Percentiles rank a stretch among this genome's conserved stretches.
These are phyloP conservation scores for Quercus lobata DNA, from an alignment of 331 rosid genomes.

Conservation along the genomic window DNA sequence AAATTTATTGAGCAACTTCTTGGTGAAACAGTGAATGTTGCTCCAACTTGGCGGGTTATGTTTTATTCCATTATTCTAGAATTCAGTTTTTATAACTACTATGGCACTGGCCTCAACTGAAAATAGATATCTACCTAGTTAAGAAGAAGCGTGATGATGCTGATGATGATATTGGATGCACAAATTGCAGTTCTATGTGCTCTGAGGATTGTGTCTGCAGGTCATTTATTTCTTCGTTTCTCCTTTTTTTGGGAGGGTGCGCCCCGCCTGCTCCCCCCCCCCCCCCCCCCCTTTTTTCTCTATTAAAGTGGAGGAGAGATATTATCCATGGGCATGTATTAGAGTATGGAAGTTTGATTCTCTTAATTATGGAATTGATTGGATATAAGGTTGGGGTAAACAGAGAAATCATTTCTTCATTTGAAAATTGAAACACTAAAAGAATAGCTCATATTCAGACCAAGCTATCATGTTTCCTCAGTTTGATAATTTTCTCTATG, in stretches of 20 bases:
- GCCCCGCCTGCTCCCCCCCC: no score
- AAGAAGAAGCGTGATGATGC: slow-evolving; percentile 79
- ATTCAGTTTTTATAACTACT: not conserved
- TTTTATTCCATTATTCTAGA: not conserved
- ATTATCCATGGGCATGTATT: no score
- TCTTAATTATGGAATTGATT: no score
- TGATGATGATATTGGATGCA: slow-evolving; percentile 79
- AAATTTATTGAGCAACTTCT: not conserved
- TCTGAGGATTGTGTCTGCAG: slow-evolving; percentile 90
- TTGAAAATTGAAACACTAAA: not conserved
- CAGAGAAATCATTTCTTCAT: no score
- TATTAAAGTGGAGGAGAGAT: no score
- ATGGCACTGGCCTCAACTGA: slow-evolving; percentile 42
- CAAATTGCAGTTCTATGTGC: slow-evolving; percentile 57
- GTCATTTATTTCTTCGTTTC: slow-evolving; percentile 30
- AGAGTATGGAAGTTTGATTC: no score
- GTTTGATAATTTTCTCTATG: not conserved
- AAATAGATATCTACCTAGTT: slow-evolving; percentile 68
- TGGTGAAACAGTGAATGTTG: not conserved
- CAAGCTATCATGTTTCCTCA: not conserved
- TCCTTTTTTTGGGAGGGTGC: not conserved
- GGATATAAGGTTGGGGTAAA: no score
- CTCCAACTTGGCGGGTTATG: not conserved
- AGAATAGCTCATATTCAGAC: not conserved
- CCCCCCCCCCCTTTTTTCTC: no score